Evolutionary conservation across 2,329 filamentous ascomycete genomes (phyloP).

Genomic region (Xylaria sp.): DNA sequence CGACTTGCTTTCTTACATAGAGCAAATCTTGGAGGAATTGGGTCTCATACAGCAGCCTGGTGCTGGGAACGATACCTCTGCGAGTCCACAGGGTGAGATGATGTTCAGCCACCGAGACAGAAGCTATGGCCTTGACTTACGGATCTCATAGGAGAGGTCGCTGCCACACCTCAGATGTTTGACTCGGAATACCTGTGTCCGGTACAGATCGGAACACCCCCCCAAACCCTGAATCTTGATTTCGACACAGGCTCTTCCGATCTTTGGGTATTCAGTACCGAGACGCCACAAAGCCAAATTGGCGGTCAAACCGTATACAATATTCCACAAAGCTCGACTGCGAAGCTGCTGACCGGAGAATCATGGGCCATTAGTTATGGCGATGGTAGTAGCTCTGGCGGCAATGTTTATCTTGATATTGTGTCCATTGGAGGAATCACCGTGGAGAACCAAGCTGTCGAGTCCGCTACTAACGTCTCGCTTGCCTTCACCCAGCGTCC

Average conservation of each 20-base stretch:
- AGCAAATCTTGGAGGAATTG: slow-evolving; percentile 50
- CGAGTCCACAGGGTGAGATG: slow-evolving; percentile 31
- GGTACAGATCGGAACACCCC: slow-evolving; percentile 53
- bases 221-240: slow-evolving; percentile 56
- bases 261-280: slow-evolving; percentile 59
- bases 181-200: slow-evolving; percentile 50
- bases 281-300: slow-evolving; percentile 48
- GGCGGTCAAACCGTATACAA: slow-evolving; percentile 55
- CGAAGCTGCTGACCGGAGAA: slow-evolving; percentile 51
- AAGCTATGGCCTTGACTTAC: slow-evolving; percentile 28
- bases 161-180: slow-evolving; percentile 46
- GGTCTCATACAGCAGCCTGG: slow-evolving; percentile 44
- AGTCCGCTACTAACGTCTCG: slow-evolving; percentile 55
- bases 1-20: slow-evolving; percentile 49
- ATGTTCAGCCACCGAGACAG: neutral
- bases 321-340: slow-evolving; percentile 53
- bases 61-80: slow-evolving; percentile 22
- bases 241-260: slow-evolving; percentile 61
- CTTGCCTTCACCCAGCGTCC: slow-evolving; percentile 51
- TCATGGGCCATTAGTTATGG: slow-evolving; percentile 57
- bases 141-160: slow-evolving; percentile 44
- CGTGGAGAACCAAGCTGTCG: slow-evolving; percentile 55
- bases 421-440: slow-evolving; percentile 56
- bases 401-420: slow-evolving; percentile 56
- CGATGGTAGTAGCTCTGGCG: slow-evolving; percentile 55